Conservation (phyloP, 2,329 filamentous ascomycete species). For the Venturia pyrina region DNA sequence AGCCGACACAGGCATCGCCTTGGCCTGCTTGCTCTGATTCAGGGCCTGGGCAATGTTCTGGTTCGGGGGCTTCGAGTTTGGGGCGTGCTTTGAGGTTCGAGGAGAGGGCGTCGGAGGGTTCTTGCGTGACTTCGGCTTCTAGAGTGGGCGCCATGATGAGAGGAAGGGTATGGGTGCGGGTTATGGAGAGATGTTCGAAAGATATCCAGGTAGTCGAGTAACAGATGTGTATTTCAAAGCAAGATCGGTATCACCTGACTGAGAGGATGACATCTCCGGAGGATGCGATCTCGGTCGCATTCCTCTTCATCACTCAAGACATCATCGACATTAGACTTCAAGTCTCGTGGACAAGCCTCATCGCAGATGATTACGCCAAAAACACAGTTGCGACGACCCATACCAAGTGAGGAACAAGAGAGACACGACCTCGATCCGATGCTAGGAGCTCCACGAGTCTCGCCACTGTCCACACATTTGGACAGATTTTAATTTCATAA, state of each 20-base stretch:
- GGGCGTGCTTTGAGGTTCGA: slow-evolving; percentile 76
- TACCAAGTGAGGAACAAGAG: too few species aligned
- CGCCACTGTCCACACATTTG: too few species aligned
- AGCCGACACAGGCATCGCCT: slow-evolving; percentile 81
- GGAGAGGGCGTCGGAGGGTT: slow-evolving; percentile 44
- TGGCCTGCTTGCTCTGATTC: slow-evolving; percentile 59
- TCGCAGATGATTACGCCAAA: too few species aligned
- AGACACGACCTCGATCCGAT: too few species aligned
- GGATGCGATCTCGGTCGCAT: neutral
- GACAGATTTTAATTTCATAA: too few species aligned
- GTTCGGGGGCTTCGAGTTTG: slow-evolving; percentile 78
- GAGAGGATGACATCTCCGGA: neutral
- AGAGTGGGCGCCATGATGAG: slow-evolving; percentile 9
- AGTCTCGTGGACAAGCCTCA: too few species aligned
- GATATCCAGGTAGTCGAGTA: neutral
- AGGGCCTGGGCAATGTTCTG: slow-evolving; percentile 87
- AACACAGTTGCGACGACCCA: too few species aligned
- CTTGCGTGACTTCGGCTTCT: slow-evolving; percentile 8
- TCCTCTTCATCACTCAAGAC: neutral
- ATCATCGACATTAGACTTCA: too few species aligned
- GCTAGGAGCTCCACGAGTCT: too few species aligned
- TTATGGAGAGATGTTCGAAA: neutral
- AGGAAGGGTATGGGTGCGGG: neutral
- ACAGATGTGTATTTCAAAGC: neutral
- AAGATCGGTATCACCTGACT: neutral